Percentiles rank a stretch among this genome's conserved stretches.
Evolutionary conservation across 306 rosid genomes (phyloP).

Genomic region (Dryas drummondii): DNA sequence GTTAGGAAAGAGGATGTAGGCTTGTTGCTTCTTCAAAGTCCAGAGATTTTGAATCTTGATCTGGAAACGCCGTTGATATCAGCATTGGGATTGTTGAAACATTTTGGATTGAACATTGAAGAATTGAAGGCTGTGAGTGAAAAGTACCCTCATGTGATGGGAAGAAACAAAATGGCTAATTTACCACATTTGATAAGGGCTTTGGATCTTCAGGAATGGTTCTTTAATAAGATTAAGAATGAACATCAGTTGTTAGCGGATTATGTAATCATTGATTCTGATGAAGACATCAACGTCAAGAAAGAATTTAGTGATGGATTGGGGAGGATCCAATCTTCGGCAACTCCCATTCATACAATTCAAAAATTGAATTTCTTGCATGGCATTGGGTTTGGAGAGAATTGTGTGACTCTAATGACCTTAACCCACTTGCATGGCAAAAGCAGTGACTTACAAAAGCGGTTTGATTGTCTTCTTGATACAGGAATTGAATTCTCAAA

Average conservation of each 20-base stretch:
- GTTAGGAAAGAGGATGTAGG: slow-evolving; percentile 49
- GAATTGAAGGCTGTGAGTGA: slow-evolving; percentile 27
- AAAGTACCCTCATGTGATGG: slow-evolving; percentile 52
- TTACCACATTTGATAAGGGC: slow-evolving; percentile 67
- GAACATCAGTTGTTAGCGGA: slow-evolving; percentile 48
- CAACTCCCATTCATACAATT: slow-evolving; percentile 46
- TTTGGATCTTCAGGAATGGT: slow-evolving; percentile 67
- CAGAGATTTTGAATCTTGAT: slow-evolving; percentile 52
- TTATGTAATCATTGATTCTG: slow-evolving; percentile 33
- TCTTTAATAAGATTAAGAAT: slow-evolving; percentile 48
- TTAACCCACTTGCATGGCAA: slow-evolving; percentile 54
- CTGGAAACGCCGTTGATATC: slow-evolving; percentile 45
- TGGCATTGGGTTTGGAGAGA: slow-evolving; percentile 76
- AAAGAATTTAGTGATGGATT: slow-evolving; percentile 36
- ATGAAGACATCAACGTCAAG: slow-evolving; percentile 40
- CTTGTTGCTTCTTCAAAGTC: slow-evolving; percentile 44
- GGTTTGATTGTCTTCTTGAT: slow-evolving; percentile 61
- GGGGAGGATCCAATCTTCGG: slow-evolving; percentile 39
- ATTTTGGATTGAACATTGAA: slow-evolving; percentile 44
- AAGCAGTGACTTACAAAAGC: slow-evolving; percentile 38
- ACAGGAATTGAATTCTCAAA: slow-evolving; percentile 59
- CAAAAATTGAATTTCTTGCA: slow-evolving; percentile 64
- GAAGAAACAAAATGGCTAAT: slow-evolving; percentile 61
- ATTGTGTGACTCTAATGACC: slow-evolving; percentile 48
- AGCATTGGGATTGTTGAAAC: slow-evolving; percentile 55